A percentile compares a stretch with the other conserved stretches of the same genome.
Evolutionary conservation across 2,329 filamentous ascomycete genomes (phyloP).

Genomic region (Penicillium sp.): DNA sequence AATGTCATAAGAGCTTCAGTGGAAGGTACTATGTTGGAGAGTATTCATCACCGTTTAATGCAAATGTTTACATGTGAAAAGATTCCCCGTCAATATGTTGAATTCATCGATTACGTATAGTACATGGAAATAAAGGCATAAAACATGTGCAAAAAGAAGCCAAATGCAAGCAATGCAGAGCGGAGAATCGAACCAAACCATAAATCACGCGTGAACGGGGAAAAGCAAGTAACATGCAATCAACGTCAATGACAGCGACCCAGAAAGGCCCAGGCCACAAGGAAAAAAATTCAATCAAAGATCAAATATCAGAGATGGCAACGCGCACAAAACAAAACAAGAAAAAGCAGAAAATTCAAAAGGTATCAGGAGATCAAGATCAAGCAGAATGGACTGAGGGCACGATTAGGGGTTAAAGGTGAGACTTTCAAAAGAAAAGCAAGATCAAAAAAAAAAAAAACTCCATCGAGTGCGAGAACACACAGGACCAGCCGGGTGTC

Average conservation of each 20-base stretch:
- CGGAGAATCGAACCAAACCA: slow-evolving; percentile 7
- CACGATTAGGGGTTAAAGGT: slow-evolving; percentile 36
- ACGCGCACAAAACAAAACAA: slow-evolving; percentile 9
- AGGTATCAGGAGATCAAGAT: slow-evolving; percentile 34
- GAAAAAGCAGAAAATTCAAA: slow-evolving; percentile 23
- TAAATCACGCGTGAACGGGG: background rate
- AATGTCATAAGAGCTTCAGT: no score
- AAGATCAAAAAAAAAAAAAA: slow-evolving; percentile 27
- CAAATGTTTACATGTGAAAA: background rate
- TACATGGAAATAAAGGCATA: slow-evolving; percentile 35
- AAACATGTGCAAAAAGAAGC: slow-evolving; percentile 29
- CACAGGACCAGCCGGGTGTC: slow-evolving; percentile 49
- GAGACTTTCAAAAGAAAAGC: background rate
- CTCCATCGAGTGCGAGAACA: slow-evolving; percentile 44
- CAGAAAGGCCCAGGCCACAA: background rate
- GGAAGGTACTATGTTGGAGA: no score
- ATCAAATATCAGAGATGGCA: background rate
- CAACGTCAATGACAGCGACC: slow-evolving; percentile 2
- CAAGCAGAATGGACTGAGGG: slow-evolving; percentile 28
- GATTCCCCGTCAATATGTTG: slow-evolving; percentile 33
- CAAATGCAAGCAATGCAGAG: slow-evolving; percentile 23
- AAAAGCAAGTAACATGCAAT: slow-evolving; percentile 1
- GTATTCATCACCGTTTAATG: no score
- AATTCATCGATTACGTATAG: slow-evolving; percentile 39
- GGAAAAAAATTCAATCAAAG: slow-evolving; percentile 21